Conservation (phyloP, 2,329 filamentous ascomycete genomes). For the Aspergillus persii region DNA sequence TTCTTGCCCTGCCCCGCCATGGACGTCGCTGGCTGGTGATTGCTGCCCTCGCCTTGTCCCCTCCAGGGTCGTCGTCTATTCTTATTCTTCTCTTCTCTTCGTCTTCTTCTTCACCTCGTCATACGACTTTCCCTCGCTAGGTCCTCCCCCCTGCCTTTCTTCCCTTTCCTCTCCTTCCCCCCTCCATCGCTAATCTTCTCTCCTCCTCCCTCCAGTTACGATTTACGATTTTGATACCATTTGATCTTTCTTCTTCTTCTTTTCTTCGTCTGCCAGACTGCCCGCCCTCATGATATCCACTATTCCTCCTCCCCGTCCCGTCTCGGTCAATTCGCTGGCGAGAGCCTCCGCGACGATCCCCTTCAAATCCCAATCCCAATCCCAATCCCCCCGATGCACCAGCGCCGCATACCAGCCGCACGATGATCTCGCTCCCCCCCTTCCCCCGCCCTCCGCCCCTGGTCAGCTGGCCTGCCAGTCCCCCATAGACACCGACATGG, state of each 20-base stretch:
- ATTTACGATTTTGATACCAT: constrained; percentile 14
- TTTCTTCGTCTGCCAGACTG: neutral
- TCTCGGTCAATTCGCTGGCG: constrained; percentile 33
- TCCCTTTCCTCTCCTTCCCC: constrained; percentile 2
- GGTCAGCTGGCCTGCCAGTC: constrained; percentile 21
- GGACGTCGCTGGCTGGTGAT: constrained; percentile 25
- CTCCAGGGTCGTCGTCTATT: neutral
- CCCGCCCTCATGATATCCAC: constrained; percentile 28
- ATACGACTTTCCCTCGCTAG: neutral
- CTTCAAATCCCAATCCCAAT: constrained; percentile 7
- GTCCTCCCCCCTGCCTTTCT: neutral
- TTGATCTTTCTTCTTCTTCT: neutral
- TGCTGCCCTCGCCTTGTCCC: constrained; percentile 7
- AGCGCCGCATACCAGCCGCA: constrained; percentile 25
- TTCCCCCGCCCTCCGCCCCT: constrained; percentile 18
- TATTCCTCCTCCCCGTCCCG: constrained; percentile 30
- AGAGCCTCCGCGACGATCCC: constrained; percentile 21
- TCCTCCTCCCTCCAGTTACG: constrained; percentile 6
- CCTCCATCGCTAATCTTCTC: neutral
- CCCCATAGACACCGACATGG: constrained; percentile 25
- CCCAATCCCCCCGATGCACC: constrained; percentile 27
- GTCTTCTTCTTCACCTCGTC: neutral
- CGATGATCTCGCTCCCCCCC: constrained; percentile 20
- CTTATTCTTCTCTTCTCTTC: constrained; percentile 3
- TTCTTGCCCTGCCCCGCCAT: constrained; percentile 25